These are phyloP conservation scores for Aegilops sharonensis DNA, from an alignment of 176 grass and related monocot species.

Conservation along the genomic window DNA sequence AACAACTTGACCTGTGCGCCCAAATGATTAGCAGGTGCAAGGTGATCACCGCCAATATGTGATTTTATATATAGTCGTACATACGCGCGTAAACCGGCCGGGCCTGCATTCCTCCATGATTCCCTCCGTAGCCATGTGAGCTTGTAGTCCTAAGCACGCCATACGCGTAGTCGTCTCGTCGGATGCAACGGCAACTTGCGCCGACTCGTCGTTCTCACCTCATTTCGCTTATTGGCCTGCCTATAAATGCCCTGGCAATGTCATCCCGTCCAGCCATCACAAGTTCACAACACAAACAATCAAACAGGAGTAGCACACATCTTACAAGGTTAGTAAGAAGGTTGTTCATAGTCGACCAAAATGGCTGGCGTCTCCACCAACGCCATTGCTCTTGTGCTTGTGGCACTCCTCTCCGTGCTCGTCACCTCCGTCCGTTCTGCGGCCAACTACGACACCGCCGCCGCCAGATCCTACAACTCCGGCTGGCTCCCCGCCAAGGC, in stretches of 20 bases:
- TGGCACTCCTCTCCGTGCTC: slow-evolving; percentile 24
- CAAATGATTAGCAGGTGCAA: neutral
- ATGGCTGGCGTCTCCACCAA: neutral
- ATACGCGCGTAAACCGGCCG: slow-evolving; percentile 1
- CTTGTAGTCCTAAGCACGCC: neutral
- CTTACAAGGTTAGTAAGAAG: no score
- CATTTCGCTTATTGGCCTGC: neutral
- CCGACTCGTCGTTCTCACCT: neutral
- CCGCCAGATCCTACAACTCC: neutral
- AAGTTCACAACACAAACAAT: no score
- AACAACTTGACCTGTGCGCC: no score
- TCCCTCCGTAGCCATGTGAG: slow-evolving; percentile 40
- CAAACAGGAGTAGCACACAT: neutral
- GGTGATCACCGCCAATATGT: neutral
- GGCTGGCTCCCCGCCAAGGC: slow-evolving; percentile 44
- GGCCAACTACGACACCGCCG: neutral
- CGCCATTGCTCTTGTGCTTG: neutral
- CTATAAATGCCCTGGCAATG: slow-evolving; percentile 38
- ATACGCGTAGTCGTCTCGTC: neutral
- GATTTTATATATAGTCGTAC: neutral
- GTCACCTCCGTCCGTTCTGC: neutral
- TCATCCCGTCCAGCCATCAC: neutral
- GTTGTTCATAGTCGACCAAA: neutral
- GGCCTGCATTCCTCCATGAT: slow-evolving; percentile 18
- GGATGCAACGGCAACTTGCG: neutral